Evolutionary conservation across 179 eudicot genomes (phyloP).

Genomic region (Pouteria campechiana): DNA sequence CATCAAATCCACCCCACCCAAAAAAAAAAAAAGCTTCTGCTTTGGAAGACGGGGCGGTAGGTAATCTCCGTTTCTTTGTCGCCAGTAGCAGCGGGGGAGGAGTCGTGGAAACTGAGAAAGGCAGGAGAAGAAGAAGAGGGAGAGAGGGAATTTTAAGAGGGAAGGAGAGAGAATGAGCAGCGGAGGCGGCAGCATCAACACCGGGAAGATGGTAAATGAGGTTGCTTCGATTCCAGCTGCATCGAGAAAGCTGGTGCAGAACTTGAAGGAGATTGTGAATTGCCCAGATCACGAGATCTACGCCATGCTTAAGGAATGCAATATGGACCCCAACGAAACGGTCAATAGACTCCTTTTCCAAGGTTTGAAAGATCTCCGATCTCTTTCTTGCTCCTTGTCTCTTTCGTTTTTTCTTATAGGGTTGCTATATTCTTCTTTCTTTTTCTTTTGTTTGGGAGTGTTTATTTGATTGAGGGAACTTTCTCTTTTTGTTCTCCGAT

Average conservation of each 20-base stretch:
- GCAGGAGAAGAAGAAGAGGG: too few species aligned
- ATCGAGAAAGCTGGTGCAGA: slow-evolving; percentile 57
- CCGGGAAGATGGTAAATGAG: slow-evolving; percentile 4
- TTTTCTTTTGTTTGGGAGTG: background rate
- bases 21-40: too few species aligned
- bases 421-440: background rate
- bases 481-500: too few species aligned
- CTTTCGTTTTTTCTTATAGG: background rate
- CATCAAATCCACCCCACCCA: too few species aligned
- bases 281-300: slow-evolving; percentile 81
- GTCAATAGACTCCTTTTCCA: slow-evolving; percentile 72
- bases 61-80: too few species aligned
- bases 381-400: background rate
- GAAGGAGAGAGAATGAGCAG: slow-evolving; percentile 16
- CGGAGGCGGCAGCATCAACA: slow-evolving; percentile 12
- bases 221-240: slow-evolving; percentile 42
- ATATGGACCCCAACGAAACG: slow-evolving; percentile 90
- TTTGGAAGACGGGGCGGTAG: too few species aligned
- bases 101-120: too few species aligned
- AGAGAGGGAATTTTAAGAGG: slow-evolving; percentile 3
- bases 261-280: slow-evolving; percentile 73
- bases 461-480: too few species aligned
- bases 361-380: too few species aligned
- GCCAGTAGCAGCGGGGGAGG: too few species aligned
- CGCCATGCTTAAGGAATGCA: slow-evolving; percentile 70